Conservation (phyloP, 495 filamentous ascomycete genomes). For the Durotheca rogersii region DNA sequence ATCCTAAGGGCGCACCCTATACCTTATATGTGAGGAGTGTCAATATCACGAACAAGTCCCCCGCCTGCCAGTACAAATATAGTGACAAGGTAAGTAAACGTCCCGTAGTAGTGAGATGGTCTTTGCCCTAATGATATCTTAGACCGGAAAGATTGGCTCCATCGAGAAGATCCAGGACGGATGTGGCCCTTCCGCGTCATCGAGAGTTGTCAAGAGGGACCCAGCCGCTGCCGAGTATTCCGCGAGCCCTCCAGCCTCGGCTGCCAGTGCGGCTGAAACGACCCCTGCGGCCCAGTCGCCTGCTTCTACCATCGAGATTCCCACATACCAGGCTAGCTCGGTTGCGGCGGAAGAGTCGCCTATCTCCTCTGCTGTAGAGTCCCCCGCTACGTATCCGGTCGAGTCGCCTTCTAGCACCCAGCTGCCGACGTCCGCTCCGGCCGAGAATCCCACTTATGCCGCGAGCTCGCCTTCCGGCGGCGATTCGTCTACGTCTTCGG, state of each 20-base stretch:
- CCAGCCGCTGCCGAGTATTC: conserved; percentile 9
- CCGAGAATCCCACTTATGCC: conserved; percentile 11
- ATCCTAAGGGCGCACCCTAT: conserved; percentile 64
- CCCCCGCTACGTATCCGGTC: conserved; percentile 3
- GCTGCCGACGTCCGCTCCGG: background rate
- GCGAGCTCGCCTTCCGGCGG: conserved; percentile 8
- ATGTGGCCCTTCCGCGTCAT: conserved; percentile 10
- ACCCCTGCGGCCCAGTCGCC: conserved; percentile 1
- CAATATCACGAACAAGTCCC: conserved; percentile 48
- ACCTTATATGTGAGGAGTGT: conserved; percentile 66
- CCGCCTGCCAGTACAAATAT: conserved; percentile 50
- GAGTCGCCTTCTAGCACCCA: conserved; percentile 2
- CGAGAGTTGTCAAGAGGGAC: conserved; percentile 13
- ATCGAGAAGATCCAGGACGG: conserved; percentile 30
- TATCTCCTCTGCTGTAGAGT: background rate
- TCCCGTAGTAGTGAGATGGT: background rate
- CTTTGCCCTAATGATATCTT: conserved; percentile 18
- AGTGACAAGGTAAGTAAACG: conserved; percentile 30
- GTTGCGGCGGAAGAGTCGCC: background rate
- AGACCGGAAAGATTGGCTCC: conserved; percentile 30
- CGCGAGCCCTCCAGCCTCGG: conserved; percentile 3
- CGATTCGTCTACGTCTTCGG: no score
- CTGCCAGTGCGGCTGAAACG: conserved; percentile 2
- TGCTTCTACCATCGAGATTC: background rate
- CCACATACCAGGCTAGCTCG: background rate